Percentiles rank a stretch among this genome's conserved stretches.
Evolutionary conservation across 176 grass and related monocot genomes (phyloP).

Genomic region (Canna indica): DNA sequence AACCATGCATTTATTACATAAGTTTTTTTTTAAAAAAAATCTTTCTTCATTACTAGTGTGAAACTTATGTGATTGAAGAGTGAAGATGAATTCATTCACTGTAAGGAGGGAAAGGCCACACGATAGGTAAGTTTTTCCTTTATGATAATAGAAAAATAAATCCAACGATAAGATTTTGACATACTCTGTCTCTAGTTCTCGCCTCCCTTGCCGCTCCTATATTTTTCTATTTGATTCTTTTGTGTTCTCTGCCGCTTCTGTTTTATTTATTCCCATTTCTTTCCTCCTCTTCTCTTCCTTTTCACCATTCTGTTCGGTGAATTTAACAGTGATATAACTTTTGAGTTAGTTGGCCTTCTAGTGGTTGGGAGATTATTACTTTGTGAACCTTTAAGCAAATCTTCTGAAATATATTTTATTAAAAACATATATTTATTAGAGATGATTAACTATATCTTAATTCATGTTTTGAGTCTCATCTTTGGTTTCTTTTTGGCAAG

Average conservation of each 20-base stretch:
- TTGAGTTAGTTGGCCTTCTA: neutral
- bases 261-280: neutral
- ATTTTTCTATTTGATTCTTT: neutral
- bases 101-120: neutral
- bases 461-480: no score
- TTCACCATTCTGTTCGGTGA: no score
- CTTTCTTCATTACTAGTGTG: neutral
- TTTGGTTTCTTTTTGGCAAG: no score
- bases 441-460: no score
- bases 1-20: neutral
- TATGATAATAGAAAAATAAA: neutral
- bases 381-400: neutral
- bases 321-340: no score
- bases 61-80: neutral
- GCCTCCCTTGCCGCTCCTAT: no score
- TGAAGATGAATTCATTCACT: neutral
- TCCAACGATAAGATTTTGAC: neutral
- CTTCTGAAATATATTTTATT: neutral
- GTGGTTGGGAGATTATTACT: no score
- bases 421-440: no score
- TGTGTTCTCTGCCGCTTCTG: neutral
- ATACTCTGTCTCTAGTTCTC: neutral
- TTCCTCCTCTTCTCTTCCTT: neutral
- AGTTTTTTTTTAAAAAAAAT: no score
- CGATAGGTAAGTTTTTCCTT: neutral